phyloP scores from a whole-genome alignment of 2,329 filamentous ascomycete genomes.

The Berkeleyomyces rouxiae region DNA sequence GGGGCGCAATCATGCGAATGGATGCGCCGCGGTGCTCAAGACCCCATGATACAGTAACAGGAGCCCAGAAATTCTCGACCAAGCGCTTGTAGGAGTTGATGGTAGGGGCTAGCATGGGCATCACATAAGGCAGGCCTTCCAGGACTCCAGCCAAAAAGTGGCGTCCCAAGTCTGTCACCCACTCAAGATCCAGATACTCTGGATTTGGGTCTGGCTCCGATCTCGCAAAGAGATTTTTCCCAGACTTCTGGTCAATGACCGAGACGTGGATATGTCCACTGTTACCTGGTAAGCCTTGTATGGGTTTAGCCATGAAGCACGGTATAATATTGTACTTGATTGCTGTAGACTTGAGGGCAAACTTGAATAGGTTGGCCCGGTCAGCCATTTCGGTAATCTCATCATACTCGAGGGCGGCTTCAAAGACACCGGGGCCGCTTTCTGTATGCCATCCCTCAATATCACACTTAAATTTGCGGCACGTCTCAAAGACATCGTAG shows the following conservation, averaged over 20 bases:
- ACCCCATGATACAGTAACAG: slow-evolving; percentile 94
- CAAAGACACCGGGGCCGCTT: slow-evolving; percentile 83
- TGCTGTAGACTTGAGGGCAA: slow-evolving; percentile 70
- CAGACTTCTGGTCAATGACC: slow-evolving; percentile 54
- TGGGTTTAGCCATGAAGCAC: slow-evolving; percentile 97
- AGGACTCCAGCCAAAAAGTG: slow-evolving; percentile 87
- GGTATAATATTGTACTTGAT: slow-evolving; percentile 82
- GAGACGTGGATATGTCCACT: slow-evolving; percentile 94
- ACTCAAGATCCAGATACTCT: slow-evolving; percentile 55
- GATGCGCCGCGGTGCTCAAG: slow-evolving; percentile 87
- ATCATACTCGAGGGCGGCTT: slow-evolving; percentile 83
- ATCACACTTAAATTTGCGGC: slow-evolving; percentile 58
- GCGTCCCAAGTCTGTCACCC: slow-evolving; percentile 74
- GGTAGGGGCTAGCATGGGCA: slow-evolving; percentile 87
- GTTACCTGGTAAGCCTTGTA: slow-evolving; percentile 80
- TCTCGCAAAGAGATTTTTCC: slow-evolving; percentile 70
- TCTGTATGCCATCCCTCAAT: slow-evolving; percentile 96
- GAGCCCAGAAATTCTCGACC: slow-evolving; percentile 98
- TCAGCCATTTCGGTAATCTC: slow-evolving; percentile 85
- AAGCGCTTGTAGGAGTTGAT: slow-evolving; percentile 97
- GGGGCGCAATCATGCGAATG: slow-evolving; percentile 76
- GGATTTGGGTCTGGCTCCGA: slow-evolving; percentile 54
- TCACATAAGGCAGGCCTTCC: slow-evolving; percentile 78
- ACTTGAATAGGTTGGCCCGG: slow-evolving; percentile 82
- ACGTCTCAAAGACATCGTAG: slow-evolving; percentile 72